A percentile compares a stretch with the other conserved stretches of the same genome.
Conservation (phyloP, 768 basidiomycete genomes). For the Psilocybe sp. region DNA sequence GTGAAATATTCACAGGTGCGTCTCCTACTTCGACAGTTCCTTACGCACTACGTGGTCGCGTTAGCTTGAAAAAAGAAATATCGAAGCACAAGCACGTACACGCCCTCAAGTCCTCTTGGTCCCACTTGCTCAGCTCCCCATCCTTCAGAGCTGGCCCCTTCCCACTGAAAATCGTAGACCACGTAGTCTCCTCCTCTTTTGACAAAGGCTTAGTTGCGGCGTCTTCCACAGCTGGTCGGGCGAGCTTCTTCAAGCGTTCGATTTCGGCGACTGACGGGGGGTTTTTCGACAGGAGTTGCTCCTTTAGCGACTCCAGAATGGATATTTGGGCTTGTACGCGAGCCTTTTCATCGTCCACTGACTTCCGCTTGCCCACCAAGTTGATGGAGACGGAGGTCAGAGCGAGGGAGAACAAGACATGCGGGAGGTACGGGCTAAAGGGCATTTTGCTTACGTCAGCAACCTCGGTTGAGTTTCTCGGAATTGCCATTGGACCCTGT, state of each 20-base stretch:
- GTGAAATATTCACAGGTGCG: too few relatives aligned
- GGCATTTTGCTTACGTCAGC: constrained; percentile 14
- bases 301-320: constrained; percentile 57
- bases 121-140: constrained; percentile 30
- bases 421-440: constrained; percentile 49
- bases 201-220: not conserved
- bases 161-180: constrained; percentile 53
- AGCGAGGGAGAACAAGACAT: constrained; percentile 62
- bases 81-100: constrained; percentile 24
- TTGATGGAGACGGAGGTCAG: constrained; percentile 69
- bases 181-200: constrained; percentile 30
- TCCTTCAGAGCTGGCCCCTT: constrained; percentile 22
- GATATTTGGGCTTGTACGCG: constrained; percentile 56
- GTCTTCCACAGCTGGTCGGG: constrained; percentile 23
- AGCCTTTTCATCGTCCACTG: constrained; percentile 50
- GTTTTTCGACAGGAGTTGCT: constrained; percentile 47
- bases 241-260: constrained; percentile 51
- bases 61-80: not conserved
- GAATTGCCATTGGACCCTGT: too few relatives aligned
- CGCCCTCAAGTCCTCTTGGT: constrained; percentile 34
- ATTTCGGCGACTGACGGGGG: constrained; percentile 49
- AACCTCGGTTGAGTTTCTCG: too few relatives aligned
- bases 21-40: constrained; percentile 9
- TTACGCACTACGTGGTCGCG: constrained; percentile 10
- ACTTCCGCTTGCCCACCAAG: constrained; percentile 51